A percentile compares a stretch with the other conserved stretches of the same genome.
phyloP scores from a whole-genome alignment of 164 flowering plant genomes.

The Brasenia schreberi region DNA sequence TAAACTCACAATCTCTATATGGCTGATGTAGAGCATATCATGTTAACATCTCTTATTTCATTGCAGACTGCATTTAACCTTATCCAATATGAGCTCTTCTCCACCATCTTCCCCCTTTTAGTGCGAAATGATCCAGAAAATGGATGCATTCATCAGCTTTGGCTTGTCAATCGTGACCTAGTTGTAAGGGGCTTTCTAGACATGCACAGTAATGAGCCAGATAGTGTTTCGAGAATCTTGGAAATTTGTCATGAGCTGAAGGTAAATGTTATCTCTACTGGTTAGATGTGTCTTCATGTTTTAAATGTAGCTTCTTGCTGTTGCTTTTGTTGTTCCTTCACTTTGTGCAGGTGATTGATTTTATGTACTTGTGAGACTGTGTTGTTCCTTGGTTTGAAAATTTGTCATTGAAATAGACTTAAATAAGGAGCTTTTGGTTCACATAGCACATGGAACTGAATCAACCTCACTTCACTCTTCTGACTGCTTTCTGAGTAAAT shows the following conservation, averaged over 20 bases:
- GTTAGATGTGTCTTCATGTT: too few relatives aligned
- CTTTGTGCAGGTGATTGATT: neutral
- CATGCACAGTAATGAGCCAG: conserved; percentile 28
- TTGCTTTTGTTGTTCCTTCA: neutral
- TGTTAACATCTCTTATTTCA: neutral
- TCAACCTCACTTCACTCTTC: neutral
- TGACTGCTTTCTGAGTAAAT: neutral
- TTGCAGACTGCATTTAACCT: conserved; percentile 82
- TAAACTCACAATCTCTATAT: neutral
- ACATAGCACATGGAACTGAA: too few relatives aligned
- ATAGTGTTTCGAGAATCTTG: conserved; percentile 32
- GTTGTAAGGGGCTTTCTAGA: conserved; percentile 58
- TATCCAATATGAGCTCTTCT: conserved; percentile 61
- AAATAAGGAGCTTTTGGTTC: too few relatives aligned
- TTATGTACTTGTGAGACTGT: neutral
- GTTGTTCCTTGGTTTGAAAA: neutral
- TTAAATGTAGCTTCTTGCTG: too few relatives aligned
- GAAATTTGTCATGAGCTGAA: conserved; percentile 65
- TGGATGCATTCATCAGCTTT: conserved; percentile 45
- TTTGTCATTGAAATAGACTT: too few relatives aligned
- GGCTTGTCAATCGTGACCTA: conserved; percentile 56
- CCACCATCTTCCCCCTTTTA: conserved; percentile 46
- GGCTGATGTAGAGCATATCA: neutral
- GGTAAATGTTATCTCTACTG: conserved; percentile 25
- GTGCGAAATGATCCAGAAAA: conserved; percentile 24